A percentile compares a stretch with the other conserved stretches of the same genome.
Evolutionary conservation across 345 rosid species (phyloP).

Genomic region (Hibiscus tridactylites): DNA sequence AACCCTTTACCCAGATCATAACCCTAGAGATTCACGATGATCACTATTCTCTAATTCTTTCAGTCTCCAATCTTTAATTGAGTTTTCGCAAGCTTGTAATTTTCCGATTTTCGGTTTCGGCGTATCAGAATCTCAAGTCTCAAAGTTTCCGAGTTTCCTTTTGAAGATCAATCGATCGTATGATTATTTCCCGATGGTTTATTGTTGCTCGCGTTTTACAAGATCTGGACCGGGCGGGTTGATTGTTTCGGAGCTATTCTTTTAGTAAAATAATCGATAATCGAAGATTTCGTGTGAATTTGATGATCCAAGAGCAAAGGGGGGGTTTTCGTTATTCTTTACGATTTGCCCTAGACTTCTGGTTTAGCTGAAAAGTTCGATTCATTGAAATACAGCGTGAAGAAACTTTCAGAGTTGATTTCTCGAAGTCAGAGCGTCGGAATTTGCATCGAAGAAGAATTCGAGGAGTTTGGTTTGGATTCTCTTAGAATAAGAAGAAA

Average conservation of each 20-base stretch:
- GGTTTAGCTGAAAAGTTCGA: not conserved
- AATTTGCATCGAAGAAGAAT: not conserved
- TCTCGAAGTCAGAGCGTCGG: not conserved
- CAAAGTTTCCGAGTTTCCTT: not conserved
- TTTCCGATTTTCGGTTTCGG: not conserved
- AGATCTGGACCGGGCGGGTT: constrained; percentile 1
- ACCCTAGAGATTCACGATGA: not conserved
- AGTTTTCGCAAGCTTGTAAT: not conserved
- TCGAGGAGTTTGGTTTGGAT: constrained; percentile 10
- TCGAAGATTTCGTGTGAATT: constrained; percentile 2
- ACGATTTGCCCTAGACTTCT: not conserved
- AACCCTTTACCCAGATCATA: not conserved
- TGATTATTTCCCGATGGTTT: not conserved
- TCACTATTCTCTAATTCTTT: not conserved
- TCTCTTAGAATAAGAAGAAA: constrained; percentile 7
- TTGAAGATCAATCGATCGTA: not conserved
- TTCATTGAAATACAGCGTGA: not conserved
- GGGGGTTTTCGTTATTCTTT: not conserved
- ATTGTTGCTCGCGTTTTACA: not conserved
- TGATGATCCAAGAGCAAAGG: not conserved
- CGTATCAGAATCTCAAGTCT: not conserved
- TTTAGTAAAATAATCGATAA: not conserved
- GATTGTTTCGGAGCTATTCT: not conserved
- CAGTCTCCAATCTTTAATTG: not conserved
- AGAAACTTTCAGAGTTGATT: not conserved